A percentile compares a stretch with the other conserved stretches of the same genome.
Conservation (phyloP, 257 asterid species). For the Primulina eburnea region DNA sequence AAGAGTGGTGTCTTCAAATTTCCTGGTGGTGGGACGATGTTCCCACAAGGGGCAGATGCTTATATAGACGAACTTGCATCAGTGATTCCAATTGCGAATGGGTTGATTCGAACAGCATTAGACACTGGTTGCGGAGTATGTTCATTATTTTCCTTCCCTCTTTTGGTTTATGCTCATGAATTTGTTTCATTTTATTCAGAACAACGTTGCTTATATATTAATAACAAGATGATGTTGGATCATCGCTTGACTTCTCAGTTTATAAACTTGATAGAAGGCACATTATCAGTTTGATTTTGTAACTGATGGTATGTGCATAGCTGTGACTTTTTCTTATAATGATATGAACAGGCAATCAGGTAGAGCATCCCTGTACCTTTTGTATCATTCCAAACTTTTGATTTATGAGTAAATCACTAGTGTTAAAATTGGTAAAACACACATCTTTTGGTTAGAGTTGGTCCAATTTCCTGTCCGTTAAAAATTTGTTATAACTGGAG, state of each 20-base stretch:
- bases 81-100: slow-evolving; percentile 64
- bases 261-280: neutral
- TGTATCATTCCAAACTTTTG: neutral
- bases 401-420: neutral
- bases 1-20: slow-evolving; percentile 74
- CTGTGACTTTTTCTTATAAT: neutral
- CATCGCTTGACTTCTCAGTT: neutral
- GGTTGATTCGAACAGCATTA: slow-evolving; percentile 77
- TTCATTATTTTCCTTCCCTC: slow-evolving; percentile 22
- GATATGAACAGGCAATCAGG: neutral
- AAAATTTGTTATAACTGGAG: neutral
- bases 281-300: neutral
- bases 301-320: neutral
- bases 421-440: neutral
- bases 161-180: neutral
- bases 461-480: neutral
- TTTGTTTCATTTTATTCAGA: neutral
- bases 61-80: slow-evolving; percentile 79
- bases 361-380: neutral
- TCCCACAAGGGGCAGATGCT: slow-evolving; percentile 90
- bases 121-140: slow-evolving; percentile 97
- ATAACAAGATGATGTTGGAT: neutral
- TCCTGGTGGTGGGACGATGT: slow-evolving; percentile 98
- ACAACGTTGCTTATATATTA: neutral
- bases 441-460: neutral